Conservation (phyloP, 257 asterid species). For the Nemophila menziesii region DNA sequence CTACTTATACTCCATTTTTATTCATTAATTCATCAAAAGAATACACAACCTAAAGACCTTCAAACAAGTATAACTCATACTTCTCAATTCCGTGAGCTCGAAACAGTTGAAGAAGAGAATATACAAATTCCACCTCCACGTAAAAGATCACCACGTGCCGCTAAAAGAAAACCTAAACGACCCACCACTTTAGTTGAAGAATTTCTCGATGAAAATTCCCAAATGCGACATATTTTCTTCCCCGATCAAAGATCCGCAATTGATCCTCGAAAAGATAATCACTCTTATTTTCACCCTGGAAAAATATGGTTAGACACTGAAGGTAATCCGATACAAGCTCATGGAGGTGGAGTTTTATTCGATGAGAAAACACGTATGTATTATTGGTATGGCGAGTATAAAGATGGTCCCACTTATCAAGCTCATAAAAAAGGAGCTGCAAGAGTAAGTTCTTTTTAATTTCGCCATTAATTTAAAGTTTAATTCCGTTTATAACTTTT, state of each 20-base stretch:
- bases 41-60: constrained; percentile 17
- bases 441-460: constrained; percentile 43
- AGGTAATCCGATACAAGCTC: constrained; percentile 96
- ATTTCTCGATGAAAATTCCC: constrained; percentile 82
- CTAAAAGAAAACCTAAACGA: constrained; percentile 56
- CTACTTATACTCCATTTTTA: constrained; percentile 53
- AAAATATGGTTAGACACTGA: constrained; percentile 90
- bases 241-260: constrained; percentile 46
- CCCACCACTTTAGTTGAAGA: constrained; percentile 56
- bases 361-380: constrained; percentile 56
- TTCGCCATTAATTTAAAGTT: not conserved
- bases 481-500: not conserved
- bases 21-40: constrained; percentile 29
- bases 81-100: constrained; percentile 49
- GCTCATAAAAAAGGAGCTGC: constrained; percentile 96
- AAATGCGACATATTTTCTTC: constrained; percentile 65
- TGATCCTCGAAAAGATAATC: constrained; percentile 52
- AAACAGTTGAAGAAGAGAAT: constrained; percentile 75
- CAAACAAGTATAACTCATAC: constrained; percentile 16
- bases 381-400: constrained; percentile 97
- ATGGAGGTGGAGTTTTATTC: constrained; percentile 84
- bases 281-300: constrained; percentile 59
- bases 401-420: constrained; percentile 97
- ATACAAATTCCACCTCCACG: constrained; percentile 71
- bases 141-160: constrained; percentile 84